Percentiles rank a stretch among this genome's conserved stretches.
These are phyloP conservation scores for Alternaria arborescens DNA, from an alignment of 2,329 filamentous ascomycete genomes.

Conservation along the genomic window DNA sequence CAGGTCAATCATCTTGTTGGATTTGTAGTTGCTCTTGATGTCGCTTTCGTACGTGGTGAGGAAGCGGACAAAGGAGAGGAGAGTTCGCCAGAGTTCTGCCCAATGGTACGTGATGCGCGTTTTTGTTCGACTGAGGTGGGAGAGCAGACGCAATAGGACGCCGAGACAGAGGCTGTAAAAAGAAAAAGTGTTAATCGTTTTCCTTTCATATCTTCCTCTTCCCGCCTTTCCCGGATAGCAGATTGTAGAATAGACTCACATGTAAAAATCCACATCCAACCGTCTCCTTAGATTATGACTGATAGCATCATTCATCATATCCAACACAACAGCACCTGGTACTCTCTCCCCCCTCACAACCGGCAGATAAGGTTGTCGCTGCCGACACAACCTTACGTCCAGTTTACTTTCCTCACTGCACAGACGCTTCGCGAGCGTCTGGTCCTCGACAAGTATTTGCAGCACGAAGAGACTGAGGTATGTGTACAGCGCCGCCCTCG, in stretches of 20 bases:
- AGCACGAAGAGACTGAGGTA: constrained; percentile 86
- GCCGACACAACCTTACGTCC: constrained; percentile 83
- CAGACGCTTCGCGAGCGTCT: constrained; percentile 79
- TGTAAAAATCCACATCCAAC: constrained; percentile 86
- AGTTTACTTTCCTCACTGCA: constrained; percentile 80
- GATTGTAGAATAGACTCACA: constrained; percentile 48
- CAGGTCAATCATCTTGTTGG: constrained; percentile 74
- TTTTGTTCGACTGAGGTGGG: constrained; percentile 82
- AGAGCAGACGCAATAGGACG: constrained; percentile 82
- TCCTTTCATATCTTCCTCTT: too few relatives aligned
- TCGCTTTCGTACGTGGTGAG: constrained; percentile 85
- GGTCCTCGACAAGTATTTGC: constrained; percentile 86
- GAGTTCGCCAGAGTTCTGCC: constrained; percentile 90
- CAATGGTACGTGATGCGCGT: constrained; percentile 89
- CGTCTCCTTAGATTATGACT: constrained; percentile 91
- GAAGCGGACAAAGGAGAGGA: constrained; percentile 89
- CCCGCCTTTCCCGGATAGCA: too few relatives aligned
- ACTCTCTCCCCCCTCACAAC: constrained; percentile 75
- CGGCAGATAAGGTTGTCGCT: constrained; percentile 86
- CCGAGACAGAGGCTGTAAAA: constrained; percentile 72
- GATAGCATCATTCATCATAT: constrained; percentile 87
- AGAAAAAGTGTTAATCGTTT: constrained; percentile 3
- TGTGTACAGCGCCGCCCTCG: constrained; percentile 80
- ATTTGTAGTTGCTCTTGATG: constrained; percentile 72
- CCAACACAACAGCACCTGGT: constrained; percentile 78